A percentile compares a stretch with the other conserved stretches of the same genome.
phyloP scores from a whole-genome alignment of 2,329 filamentous ascomycete genomes.

The Cadophora gregata region DNA sequence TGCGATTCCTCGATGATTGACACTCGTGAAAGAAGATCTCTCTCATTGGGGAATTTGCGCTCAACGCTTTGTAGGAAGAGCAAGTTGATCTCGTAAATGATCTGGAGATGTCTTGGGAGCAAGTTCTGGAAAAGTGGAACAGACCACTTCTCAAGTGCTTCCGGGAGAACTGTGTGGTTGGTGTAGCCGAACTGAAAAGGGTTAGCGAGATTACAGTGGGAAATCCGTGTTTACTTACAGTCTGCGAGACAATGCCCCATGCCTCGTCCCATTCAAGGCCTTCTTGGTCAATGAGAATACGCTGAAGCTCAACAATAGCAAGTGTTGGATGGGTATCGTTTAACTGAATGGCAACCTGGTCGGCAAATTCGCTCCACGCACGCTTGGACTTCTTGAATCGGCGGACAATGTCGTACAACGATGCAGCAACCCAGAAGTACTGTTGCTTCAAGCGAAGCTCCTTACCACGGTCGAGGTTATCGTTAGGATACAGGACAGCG shows the following conservation, averaged over 20 bases:
- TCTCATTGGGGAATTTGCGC: constrained; percentile 86
- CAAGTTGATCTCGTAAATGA: constrained; percentile 98
- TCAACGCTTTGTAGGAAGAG: constrained; percentile 92
- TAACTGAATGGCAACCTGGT: constrained; percentile 95
- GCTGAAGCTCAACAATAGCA: constrained; percentile 93
- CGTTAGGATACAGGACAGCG: constrained; percentile 95
- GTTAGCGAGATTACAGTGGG: constrained; percentile 18
- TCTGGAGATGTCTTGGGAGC: constrained; percentile 90
- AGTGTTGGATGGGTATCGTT: constrained; percentile 98
- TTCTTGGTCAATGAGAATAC: constrained; percentile 88
- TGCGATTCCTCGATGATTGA: constrained; percentile 98
- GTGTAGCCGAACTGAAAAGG: constrained; percentile 80
- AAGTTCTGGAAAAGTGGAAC: constrained; percentile 91
- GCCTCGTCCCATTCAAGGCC: constrained; percentile 92
- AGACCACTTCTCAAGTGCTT: constrained; percentile 98
- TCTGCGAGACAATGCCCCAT: constrained; percentile 79
- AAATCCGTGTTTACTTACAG: constrained; percentile 52
- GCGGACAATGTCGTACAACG: constrained; percentile 92
- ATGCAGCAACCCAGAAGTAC: constrained; percentile 99
- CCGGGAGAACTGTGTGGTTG: constrained; percentile 96
- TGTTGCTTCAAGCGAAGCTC: constrained; percentile 98
- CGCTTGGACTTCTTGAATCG: constrained; percentile 98
- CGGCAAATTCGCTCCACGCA: constrained; percentile 88
- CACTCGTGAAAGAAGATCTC: constrained; percentile 84
- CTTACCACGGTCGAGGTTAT: constrained; percentile 95